Evolutionary conservation across 2,329 filamentous ascomycete genomes (phyloP), one percentile per base, ranked within the genome.

Genomic region (Cryphonectria radicalis): DNA sequence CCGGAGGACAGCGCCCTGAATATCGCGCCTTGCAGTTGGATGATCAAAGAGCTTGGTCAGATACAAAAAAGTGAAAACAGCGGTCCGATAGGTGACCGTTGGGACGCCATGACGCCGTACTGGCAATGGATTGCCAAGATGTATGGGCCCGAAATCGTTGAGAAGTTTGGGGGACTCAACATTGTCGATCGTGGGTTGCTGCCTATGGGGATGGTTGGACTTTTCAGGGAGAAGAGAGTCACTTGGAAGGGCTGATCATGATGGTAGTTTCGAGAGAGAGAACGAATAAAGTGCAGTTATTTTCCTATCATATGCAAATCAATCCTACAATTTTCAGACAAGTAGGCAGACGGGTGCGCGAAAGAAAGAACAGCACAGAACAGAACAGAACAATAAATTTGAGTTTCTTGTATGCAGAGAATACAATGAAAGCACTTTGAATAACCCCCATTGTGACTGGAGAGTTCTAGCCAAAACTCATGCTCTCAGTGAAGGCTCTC

Each of bases 41-140:
- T 81, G 32, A 67, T 70, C 22, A 70, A 72, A 22, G 77, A 77
- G 14, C 46, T 72, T 35, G 4, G 8, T 4, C 46, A 63, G 43
- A 13, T 63, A 17, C 17, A 32, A 13, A 6, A 22, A 19, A 40
- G 5, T 22, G 43, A 59, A 6, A 22, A 22, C 35, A 40, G 64
- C 7, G 7, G 28, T 17, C 17, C 46, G 4, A 71, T 57, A 67
- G 78, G 19, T 69, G 71, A 2, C 74, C 72, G 73, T 42, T 84
- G 82, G 81, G 0, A 60, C 0, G 3, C 2, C 0, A 81, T 84
- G 79, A 77, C 80, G 19, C 76, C 80, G 4, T 87, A 87, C 69
- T 85, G 84, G 82, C 80, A 78, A 69, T 87, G 85, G 85, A 79
- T 86, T 11, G 76, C 81, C 22, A 80, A 81, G 73, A 77, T 85